Base-by-base conservation (phyloP, 1,284 basidiomycete species). In the Pulveroboletus sp. region DNA sequence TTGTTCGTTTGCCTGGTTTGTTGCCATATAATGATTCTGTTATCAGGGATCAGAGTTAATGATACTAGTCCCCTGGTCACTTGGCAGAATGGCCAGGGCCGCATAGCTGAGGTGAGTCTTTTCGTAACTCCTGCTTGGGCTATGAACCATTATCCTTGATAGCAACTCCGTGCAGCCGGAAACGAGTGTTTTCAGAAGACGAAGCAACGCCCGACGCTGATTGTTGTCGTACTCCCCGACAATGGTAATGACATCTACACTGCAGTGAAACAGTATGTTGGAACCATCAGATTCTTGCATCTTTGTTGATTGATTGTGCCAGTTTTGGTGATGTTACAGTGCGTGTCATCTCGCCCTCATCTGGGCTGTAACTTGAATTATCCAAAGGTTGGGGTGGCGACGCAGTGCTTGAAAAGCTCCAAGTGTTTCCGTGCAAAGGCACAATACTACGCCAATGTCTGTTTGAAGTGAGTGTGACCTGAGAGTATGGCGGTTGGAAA, bases 371-470 rank as follows among this genome's bases (percentile, higher is more conserved):
- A 53, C 53, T 39, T 57, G 12, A 56, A 53, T 42, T 8, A 42
- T 52, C 41, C 11, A n/a, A 55, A 88, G 83, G 76, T 76, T 56
- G 87, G 88, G 35, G 82, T 89, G 10, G 80, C 87, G 0, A 91
- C 88, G 0, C 88, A 90, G 59, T 91, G 89, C 66, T 61, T 91
- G 65, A 88, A 86, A 68, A 75, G 76, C 16, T 71, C 64, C 3
- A 89, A 87, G 62, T 86, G 85, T 64, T 77, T 71, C 56, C 71
- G 77, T 9, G 88, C 84, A 1, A 89, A 83, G 57, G 68, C 78
- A 1, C 89, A 91, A 61, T 91, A 91, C 65, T 91, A 78, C 56
- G 86, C 89, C 0, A 91, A 91, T 60, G 84, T 91, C 7, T 83
- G 80, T 60, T 69, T 91, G n/a, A 91, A 91, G 89, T 90, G 54